Evolutionary conservation across 306 rosid genomes (phyloP).

Genomic region (Vigna hirtella): DNA sequence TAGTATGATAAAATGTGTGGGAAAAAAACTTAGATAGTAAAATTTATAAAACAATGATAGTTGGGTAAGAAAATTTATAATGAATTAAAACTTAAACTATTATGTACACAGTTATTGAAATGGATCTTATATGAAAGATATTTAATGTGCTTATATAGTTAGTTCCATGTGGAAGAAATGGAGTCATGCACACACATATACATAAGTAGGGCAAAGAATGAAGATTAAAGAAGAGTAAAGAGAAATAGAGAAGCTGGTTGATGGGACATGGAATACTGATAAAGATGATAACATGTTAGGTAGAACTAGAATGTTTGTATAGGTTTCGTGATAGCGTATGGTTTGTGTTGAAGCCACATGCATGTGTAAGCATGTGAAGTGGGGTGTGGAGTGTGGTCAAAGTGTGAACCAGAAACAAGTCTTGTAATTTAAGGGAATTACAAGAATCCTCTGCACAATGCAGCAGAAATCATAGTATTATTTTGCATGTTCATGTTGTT

Average conservation of each 20-base stretch:
- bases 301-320: constrained; percentile 39
- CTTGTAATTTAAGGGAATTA: constrained; percentile 40
- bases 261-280: constrained; percentile 7
- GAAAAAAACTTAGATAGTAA: too few relatives aligned
- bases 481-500: constrained; percentile 17
- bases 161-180: too few relatives aligned
- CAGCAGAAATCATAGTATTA: neutral
- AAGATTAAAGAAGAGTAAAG: neutral
- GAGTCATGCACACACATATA: neutral
- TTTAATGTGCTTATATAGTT: too few relatives aligned
- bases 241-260: neutral
- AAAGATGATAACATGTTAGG: constrained; percentile 24
- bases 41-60: too few relatives aligned
- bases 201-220: neutral
- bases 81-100: too few relatives aligned
- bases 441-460: constrained; percentile 28
- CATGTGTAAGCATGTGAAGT: constrained; percentile 44
- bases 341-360: constrained; percentile 22
- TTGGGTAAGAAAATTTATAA: too few relatives aligned
- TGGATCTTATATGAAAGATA: too few relatives aligned
- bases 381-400: constrained; percentile 43
- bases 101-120: too few relatives aligned
- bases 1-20: too few relatives aligned
- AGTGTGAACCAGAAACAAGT: constrained; percentile 36
- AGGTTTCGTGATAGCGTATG: constrained; percentile 20